Evolutionary conservation across 1,284 basidiomycete species (phyloP).

Genomic region (Ceratobasidium sp.): DNA sequence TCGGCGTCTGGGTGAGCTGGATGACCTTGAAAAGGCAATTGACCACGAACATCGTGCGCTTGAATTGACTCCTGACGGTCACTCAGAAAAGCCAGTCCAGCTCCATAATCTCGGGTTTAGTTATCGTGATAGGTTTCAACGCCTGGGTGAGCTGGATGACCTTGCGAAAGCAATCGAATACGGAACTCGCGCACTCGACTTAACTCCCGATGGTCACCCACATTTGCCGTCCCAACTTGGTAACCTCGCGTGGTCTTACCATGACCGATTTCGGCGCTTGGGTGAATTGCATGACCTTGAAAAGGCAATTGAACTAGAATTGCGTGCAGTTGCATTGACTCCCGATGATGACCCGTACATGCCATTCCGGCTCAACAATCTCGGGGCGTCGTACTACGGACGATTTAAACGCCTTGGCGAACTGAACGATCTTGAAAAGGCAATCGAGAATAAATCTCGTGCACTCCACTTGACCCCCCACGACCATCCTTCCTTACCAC

Average conservation of each 20-base stretch:
- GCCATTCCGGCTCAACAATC: neutral
- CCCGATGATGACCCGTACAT: neutral
- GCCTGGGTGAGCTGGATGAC: neutral
- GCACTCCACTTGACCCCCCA: too few relatives aligned
- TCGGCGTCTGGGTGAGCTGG: neutral
- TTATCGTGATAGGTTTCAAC: neutral
- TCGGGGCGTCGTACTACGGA: neutral
- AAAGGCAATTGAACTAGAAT: neutral
- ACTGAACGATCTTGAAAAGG: too few relatives aligned
- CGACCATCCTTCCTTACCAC: too few relatives aligned
- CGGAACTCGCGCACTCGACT: neutral
- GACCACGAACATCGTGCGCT: neutral
- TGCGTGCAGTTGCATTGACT: neutral
- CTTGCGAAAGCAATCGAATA: neutral
- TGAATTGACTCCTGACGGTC: too few relatives aligned
- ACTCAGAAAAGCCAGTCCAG: neutral
- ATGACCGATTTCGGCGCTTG: neutral
- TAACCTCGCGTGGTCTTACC: neutral
- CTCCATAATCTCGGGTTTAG: neutral
- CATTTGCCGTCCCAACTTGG: too few relatives aligned
- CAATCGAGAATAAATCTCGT: too few relatives aligned
- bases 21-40: neutral
- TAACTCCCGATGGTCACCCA: neutral
- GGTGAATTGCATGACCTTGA: neutral
- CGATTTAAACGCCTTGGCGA: neutral